Conservation (phyloP, 805 yeast genomes). For the Lipomyces kockii region DNA sequence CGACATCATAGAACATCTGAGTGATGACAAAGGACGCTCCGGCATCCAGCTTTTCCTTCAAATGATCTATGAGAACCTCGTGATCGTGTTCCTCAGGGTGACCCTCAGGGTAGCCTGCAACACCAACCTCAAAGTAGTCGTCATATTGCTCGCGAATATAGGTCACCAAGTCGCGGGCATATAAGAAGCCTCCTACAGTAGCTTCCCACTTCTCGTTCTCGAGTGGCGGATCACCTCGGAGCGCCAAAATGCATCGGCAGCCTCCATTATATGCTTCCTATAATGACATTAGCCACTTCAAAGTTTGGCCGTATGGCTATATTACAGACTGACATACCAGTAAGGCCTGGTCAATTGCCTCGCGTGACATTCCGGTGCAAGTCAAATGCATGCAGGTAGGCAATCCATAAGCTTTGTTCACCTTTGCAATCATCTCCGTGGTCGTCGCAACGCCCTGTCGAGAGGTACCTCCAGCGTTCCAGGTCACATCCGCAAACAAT, state of each 20-base stretch:
- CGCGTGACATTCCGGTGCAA: conserved; percentile 90
- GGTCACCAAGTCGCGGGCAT: conserved; percentile 83
- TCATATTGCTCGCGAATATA: conserved; percentile 81
- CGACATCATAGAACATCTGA: conserved; percentile 96
- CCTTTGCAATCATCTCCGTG: conserved; percentile 87
- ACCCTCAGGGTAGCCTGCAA: conserved; percentile 97
- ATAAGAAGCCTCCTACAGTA: conserved; percentile 75
- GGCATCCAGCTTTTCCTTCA: conserved; percentile 88
- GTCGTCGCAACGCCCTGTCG: conserved; percentile 69
- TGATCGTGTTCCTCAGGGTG: conserved; percentile 82
- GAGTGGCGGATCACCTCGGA: conserved; percentile 93
- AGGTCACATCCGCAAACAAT: conserved; percentile 90
- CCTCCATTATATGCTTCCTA: conserved; percentile 87
- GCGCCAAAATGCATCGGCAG: conserved; percentile 91
- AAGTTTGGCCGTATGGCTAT: neutral
- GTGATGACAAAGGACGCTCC: conserved; percentile 95
- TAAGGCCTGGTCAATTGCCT: conserved; percentile 81
- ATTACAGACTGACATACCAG: conserved; percentile 32
- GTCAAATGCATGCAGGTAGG: conserved; percentile 99
- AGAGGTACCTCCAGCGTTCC: conserved; percentile 95
- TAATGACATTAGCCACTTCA: neutral
- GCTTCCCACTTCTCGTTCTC: conserved; percentile 46
- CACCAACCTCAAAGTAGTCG: conserved; percentile 89
- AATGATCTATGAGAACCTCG: conserved; percentile 58
- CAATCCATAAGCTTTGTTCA: conserved; percentile 86